phyloP scores from a whole-genome alignment of 2,329 filamentous ascomycete species.

The Claviceps quebecensis region DNA sequence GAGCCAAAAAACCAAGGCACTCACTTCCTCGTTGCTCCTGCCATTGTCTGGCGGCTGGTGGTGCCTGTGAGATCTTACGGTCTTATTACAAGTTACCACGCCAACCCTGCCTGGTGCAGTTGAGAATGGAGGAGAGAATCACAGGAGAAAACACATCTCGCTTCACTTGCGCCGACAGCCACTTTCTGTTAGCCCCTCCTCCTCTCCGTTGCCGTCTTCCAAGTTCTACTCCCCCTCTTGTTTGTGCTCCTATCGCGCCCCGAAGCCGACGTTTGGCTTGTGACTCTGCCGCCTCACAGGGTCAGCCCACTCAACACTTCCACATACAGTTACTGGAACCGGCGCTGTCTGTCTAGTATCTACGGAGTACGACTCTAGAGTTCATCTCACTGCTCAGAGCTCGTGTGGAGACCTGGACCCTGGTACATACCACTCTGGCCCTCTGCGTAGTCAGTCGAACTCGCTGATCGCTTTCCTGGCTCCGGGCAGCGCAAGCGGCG shows the following conservation, averaged over 20 bases:
- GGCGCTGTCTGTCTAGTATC: too few relatives aligned
- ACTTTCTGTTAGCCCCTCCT: background rate
- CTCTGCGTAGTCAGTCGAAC: background rate
- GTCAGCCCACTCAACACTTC: background rate
- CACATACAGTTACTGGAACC: background rate
- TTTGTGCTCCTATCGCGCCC: background rate
- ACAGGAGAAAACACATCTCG: background rate
- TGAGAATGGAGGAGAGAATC: too few relatives aligned
- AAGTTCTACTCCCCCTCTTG: background rate
- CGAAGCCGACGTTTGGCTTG: background rate
- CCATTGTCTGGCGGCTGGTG: background rate
- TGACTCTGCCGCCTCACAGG: background rate
- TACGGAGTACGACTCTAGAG: background rate
- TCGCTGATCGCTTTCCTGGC: conserved; percentile 4
- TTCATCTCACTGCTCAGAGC: background rate
- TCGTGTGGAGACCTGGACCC: background rate
- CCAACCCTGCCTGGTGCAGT: too few relatives aligned
- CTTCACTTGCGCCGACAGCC: background rate
- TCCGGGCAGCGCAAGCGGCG: conserved; percentile 9
- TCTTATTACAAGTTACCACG: too few relatives aligned
- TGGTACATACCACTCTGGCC: too few relatives aligned
- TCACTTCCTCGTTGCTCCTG: background rate
- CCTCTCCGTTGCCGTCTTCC: background rate
- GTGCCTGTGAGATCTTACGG: too few relatives aligned
- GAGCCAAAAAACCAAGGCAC: background rate